Base-by-base conservation (phyloP, 768 basidiomycete genomes). In the Leccinum uliginosum region DNA sequence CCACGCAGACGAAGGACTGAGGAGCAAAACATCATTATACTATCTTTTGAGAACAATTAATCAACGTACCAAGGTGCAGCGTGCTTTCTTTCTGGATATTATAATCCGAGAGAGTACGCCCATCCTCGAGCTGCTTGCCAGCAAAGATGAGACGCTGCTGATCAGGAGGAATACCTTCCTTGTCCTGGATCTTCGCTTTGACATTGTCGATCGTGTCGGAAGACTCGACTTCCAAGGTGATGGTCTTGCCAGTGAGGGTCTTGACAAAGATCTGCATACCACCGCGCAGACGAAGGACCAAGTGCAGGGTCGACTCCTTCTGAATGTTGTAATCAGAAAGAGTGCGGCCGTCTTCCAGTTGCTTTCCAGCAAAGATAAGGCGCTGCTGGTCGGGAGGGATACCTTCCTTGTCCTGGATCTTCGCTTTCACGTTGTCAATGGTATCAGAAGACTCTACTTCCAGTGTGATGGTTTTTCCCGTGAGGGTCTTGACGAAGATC, bases 401-500 rank as follows among this genome's bases (percentile, higher is more conserved):
- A 0, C 89, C 89, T 59, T 89, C 89, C 73, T 88, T 89, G 67
- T 91, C 88, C 62, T 89, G 87, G 19, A 90, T 89, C 76, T 88
- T 87, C 3, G 85, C 80, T 71, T 87, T 87, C 23, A 94, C 91
- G 62, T 93, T 92, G 69, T 95, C 93, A 65, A 96, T 94, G 12
- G 93, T 94, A 71, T 94, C 91, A 0, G 88, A 91, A 0, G 92
- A 93, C 73, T 95, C 92, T 45, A 95, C 93, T 69, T 96, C 93
- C 17, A 95, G 71, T 1, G 93, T 95, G 65, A 96, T 96, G 1
- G 92, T 94, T 78, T 94, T 93, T 30, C 91, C 91, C 0, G 90
- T 93, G 21, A 92, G 73, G 0, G 89, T 90, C 79, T 93, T 92
- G 32, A 92, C 89, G 58, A 92, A 92, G 57, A 92, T 91, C 64